These are phyloP conservation scores for Colletotrichum sansevieriae DNA, from an alignment of 2,329 filamentous ascomycete genomes.

Conservation along the genomic window DNA sequence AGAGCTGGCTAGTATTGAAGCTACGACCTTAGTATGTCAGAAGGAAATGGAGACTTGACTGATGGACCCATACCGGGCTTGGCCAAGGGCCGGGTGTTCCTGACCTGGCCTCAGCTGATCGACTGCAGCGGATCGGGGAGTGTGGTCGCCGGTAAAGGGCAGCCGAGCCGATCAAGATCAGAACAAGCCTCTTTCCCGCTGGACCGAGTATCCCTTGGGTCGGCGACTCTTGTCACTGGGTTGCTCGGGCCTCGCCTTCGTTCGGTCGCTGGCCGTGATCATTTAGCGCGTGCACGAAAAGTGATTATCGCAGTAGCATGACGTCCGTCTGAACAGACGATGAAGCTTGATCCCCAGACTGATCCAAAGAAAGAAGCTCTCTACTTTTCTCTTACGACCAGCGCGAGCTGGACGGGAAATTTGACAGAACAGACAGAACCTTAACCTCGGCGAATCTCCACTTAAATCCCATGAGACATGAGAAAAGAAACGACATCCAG, in stretches of 20 bases:
- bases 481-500: conserved; percentile 34
- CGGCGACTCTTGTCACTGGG: conserved; percentile 2
- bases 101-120: conserved; percentile 24
- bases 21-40: conserved; percentile 15
- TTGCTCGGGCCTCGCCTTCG: conserved; percentile 21
- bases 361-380: conserved; percentile 19
- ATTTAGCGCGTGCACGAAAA: conserved; percentile 9
- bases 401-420: background rate
- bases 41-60: conserved; percentile 1
- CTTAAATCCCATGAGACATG: conserved; percentile 11
- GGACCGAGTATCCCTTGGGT: background rate
- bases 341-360: conserved; percentile 1
- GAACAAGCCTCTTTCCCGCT: conserved; percentile 26
- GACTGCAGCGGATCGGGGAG: background rate
- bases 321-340: background rate
- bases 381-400: conserved; percentile 6
- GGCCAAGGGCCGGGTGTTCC: conserved; percentile 30
- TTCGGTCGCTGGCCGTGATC: conserved; percentile 5
- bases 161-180: conserved; percentile 37
- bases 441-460: conserved; percentile 5
- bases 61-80: conserved; percentile 12
- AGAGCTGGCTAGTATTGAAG: conserved; percentile 13
- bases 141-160: conserved; percentile 11
- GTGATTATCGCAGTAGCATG: conserved; percentile 10
- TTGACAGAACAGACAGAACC: conserved; percentile 24